A percentile compares a stretch with the other conserved stretches of the same genome.
Evolutionary conservation across 2,329 filamentous ascomycete genomes (phyloP).

Genomic region (Botryotinia calthae): DNA sequence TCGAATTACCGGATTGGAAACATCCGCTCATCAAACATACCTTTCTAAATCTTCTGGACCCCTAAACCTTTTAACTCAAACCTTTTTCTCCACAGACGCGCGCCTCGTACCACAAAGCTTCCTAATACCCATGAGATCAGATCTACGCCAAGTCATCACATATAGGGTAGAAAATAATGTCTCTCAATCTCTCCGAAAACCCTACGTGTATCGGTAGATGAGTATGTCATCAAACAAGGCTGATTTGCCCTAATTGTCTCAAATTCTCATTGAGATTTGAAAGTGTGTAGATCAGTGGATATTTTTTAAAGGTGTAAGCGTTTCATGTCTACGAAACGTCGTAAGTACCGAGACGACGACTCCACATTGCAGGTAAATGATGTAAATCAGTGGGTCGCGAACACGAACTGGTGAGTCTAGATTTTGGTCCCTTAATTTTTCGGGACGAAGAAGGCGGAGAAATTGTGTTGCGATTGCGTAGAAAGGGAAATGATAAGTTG

Average conservation of each 20-base stretch:
- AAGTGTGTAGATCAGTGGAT: not conserved
- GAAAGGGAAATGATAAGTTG: not conserved
- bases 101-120: not conserved
- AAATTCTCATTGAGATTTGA: not conserved
- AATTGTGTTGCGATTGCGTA: not conserved
- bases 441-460: not conserved
- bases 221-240: not conserved
- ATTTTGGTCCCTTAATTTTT: not conserved
- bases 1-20: not conserved
- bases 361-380: not conserved
- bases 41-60: not conserved
- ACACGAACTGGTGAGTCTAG: not conserved
- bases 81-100: not conserved
- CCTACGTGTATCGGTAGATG: not conserved
- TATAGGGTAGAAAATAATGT: not conserved
- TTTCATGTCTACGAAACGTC: not conserved
- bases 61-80: conserved; percentile 1
- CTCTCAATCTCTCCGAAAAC: not conserved
- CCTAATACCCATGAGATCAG: not conserved
- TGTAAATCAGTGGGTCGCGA: conserved; percentile 5
- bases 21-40: not conserved
- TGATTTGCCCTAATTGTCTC: conserved; percentile 1
- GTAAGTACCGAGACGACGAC: not conserved
- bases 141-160: not conserved
- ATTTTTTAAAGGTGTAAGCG: not conserved